Percentiles rank a stretch among this genome's conserved stretches.
phyloP scores from a whole-genome alignment of 352 stramenopile genomes.

The Phytopythium oedochilum region DNA sequence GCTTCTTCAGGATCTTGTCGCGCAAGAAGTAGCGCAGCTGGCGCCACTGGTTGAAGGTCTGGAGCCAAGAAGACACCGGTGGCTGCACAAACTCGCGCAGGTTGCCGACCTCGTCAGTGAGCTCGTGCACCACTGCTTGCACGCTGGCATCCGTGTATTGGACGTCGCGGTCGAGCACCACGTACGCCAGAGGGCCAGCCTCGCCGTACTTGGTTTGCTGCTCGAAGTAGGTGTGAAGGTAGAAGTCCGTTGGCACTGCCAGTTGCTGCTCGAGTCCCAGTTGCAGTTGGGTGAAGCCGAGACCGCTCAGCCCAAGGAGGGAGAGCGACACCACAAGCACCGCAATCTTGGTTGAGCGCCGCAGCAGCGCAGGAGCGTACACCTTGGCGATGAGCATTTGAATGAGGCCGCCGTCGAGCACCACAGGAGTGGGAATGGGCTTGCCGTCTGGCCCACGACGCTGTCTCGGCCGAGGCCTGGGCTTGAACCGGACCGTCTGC shows the following conservation, averaged over 20 bases:
- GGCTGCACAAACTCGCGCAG: slow-evolving; percentile 78
- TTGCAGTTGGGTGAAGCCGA: slow-evolving; percentile 57
- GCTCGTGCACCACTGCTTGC: slow-evolving; percentile 52
- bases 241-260: slow-evolving; percentile 84
- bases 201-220: slow-evolving; percentile 81
- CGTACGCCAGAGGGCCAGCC: slow-evolving; percentile 83
- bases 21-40: slow-evolving; percentile 80
- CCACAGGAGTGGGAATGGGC: slow-evolving; percentile 4
- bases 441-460: slow-evolving; percentile 7
- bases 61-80: slow-evolving; percentile 85
- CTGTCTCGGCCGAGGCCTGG: slow-evolving; percentile 5
- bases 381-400: slow-evolving; percentile 60
- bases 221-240: slow-evolving; percentile 88
- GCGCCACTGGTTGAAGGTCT: slow-evolving; percentile 85
- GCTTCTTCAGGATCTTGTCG: slow-evolving; percentile 55
- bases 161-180: slow-evolving; percentile 51
- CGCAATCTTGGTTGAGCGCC: slow-evolving; percentile 46
- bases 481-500: slow-evolving; percentile 34
- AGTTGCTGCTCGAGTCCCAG: slow-evolving; percentile 87
- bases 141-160: slow-evolving; percentile 67
- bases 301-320: slow-evolving; percentile 38
- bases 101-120: slow-evolving; percentile 68
- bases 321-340: slow-evolving; percentile 38
- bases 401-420: slow-evolving; percentile 20
- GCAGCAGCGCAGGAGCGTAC: slow-evolving; percentile 63